Evolutionary conservation across 495 filamentous ascomycete genomes (phyloP), one percentile per base, ranked within the genome.

Genomic region (Neurospora discreta): DNA sequence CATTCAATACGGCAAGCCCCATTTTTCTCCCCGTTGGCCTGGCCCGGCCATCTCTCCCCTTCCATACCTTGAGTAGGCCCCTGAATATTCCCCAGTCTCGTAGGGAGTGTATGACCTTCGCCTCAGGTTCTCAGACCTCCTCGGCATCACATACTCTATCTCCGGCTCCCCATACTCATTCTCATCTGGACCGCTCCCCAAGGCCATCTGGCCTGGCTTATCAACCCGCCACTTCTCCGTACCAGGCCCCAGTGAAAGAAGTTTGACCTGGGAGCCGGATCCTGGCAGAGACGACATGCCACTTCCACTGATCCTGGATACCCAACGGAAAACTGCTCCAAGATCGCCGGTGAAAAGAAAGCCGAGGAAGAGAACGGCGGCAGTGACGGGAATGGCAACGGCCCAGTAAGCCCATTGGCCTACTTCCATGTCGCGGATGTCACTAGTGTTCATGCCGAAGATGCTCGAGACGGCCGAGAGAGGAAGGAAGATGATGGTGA

Each of bases 401-500:
- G 77, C 80, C 87, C 86, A 89, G 73, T 85, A 88, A 2, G 83
- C 74, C 78, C 80, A 79, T 75, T 87, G 85, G 0, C 75, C 79
- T 3, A 69, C 46, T 1, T 82, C 75, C 84, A 85, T 87, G 74
- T 86, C 81, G 15, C 85, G 82, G 6, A 87, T 75, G 74, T 87
- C 85, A 70, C 73, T 77, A 11, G 86, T 84, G 71, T 90, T 89
- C 79, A 90, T 88, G 41, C 88, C 88, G 69, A 89, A 90, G 2
- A 90, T 81, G 41, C 84, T 85, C 3, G 88, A 88, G 75, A 90
- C 87, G 78, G 89, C 88, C 10, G 84, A 87, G 0, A 90, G 79
- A 3, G 89, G 89, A 6, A 90, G 78, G 78, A 90, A 90, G 39
- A 90, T 85, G 58, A 90, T 84, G 2, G 86, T 89, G 75, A 90